A percentile compares a stretch with the other conserved stretches of the same genome.
These are phyloP conservation scores for Trichophyton schoenleinii DNA, from an alignment of 2,329 filamentous ascomycete species.

Conservation along the genomic window DNA sequence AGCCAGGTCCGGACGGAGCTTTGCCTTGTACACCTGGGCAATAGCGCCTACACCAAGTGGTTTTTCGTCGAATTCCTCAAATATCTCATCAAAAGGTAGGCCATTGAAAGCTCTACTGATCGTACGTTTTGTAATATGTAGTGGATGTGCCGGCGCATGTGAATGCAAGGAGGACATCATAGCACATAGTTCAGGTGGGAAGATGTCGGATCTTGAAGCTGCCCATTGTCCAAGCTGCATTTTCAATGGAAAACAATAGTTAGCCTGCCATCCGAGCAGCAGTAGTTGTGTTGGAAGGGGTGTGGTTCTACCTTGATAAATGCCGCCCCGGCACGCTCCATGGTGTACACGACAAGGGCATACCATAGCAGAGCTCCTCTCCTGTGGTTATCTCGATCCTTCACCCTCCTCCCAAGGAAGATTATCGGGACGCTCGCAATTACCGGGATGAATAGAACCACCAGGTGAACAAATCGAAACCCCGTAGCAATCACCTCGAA, in stretches of 20 bases:
- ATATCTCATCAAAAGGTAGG: conserved; percentile 74
- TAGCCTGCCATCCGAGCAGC: background rate
- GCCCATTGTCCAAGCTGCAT: conserved; percentile 88
- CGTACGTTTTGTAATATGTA: conserved; percentile 64
- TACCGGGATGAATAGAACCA: conserved; percentile 82
- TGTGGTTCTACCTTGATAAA: conserved; percentile 69
- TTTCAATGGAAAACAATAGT: background rate
- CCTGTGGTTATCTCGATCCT: conserved; percentile 59
- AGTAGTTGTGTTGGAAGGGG: background rate
- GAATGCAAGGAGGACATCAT: conserved; percentile 94
- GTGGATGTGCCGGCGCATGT: conserved; percentile 80
- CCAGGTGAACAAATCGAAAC: conserved; percentile 73
- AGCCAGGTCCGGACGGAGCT: conserved; percentile 67
- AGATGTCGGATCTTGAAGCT: conserved; percentile 89
- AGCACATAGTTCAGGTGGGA: conserved; percentile 79
- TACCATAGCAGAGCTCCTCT: conserved; percentile 91
- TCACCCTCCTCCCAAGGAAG: conserved; percentile 58
- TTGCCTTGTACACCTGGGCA: conserved; percentile 94
- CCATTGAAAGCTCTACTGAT: conserved; percentile 73
- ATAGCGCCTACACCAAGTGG: conserved; percentile 92
- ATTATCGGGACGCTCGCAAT: conserved; percentile 65
- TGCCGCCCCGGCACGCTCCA: conserved; percentile 87
- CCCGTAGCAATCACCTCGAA: conserved; percentile 75
- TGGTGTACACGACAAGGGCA: conserved; percentile 66
- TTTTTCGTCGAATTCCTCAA: conserved; percentile 83